A percentile compares a stretch with the other conserved stretches of the same genome.
Evolutionary conservation across 441 rosid species (phyloP).

Genomic region (Populus hybrid): DNA sequence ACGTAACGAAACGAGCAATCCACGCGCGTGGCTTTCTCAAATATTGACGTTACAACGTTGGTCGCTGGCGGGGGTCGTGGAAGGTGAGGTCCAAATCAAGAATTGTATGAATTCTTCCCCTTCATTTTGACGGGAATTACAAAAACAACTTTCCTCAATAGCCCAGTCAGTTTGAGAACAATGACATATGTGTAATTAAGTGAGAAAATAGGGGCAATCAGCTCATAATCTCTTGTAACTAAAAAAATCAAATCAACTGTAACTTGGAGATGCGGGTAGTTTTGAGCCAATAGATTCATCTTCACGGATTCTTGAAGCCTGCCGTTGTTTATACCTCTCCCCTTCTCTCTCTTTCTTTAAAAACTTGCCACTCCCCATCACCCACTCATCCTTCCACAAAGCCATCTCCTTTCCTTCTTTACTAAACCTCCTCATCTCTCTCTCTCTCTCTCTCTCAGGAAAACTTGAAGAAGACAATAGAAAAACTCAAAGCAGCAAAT

Average conservation of each 20-base stretch:
- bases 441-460: background rate
- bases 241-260: background rate
- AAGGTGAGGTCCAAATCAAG: background rate
- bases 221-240: background rate
- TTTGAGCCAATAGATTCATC: constrained; percentile 49
- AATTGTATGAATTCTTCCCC: background rate
- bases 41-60: constrained; percentile 26
- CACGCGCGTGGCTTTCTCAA: constrained; percentile 29
- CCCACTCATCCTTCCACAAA: background rate
- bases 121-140: background rate
- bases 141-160: background rate
- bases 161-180: fast-evolving
- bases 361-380: constrained; percentile 10
- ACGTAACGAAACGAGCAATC: constrained; percentile 41
- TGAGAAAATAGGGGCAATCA: background rate
- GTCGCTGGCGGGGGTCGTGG: constrained; percentile 23
- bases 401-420: background rate
- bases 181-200: constrained; percentile 7
- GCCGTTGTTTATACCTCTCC: constrained; percentile 35
- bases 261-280: constrained; percentile 16
- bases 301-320: constrained; percentile 33
- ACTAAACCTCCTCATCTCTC: background rate
- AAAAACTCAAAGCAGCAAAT: background rate
- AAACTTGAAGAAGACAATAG: too few species aligned
- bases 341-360: background rate